Evolutionary conservation across 1,139 yeast genomes (phyloP), one percentile per base, ranked within the genome.

Genomic region (Nakaseomyces uthaithaninus): DNA sequence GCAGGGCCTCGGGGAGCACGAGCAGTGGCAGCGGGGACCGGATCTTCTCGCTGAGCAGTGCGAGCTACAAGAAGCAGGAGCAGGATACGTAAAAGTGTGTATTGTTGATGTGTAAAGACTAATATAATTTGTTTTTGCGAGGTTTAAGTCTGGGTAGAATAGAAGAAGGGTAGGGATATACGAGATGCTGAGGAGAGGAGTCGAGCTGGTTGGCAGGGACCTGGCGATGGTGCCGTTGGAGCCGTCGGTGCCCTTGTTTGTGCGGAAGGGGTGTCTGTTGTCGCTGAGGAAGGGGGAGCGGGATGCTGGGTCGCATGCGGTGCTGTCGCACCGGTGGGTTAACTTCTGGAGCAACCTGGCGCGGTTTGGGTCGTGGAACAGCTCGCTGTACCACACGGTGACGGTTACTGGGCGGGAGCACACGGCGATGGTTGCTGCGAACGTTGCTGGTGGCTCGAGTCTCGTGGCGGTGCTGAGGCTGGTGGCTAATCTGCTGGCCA

Each of bases 21-120:
- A 68, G 69, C 7, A 76, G 80, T 57, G 74, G 77, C 0, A 94
- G 86, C 48, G 84, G 81, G 33, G 97, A 89, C 55, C 77, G 95
- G 38, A 74, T 89, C 6, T 89, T 89, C 64, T 82, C 94, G 33
- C 65, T 85, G 57, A 80, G 94, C 45, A 80, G 93, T 3, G 77
- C 82, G 1, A 75, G 78, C 19, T 85, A 77, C 53, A 75, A 80
- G 38, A 78, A 80, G 58, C 75, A 74, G 40, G 62, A 76, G 46
- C 72, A 72, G 62, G 74, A 69, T 50, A 59, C 56, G 33, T 53
- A 53, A 14, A 54, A 52, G 20, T 11, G 25, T 22, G 25, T 22
- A 22, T 22, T 22, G n/a, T n/a, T n/a, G n/a, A n/a, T n/a, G n/a
- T n/a, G n/a, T n/a, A n/a, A n/a, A n/a, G n/a, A n/a, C n/a, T n/a